phyloP scores from a whole-genome alignment of 1,139 yeast genomes.

The Sugiyamaella paludigena region DNA sequence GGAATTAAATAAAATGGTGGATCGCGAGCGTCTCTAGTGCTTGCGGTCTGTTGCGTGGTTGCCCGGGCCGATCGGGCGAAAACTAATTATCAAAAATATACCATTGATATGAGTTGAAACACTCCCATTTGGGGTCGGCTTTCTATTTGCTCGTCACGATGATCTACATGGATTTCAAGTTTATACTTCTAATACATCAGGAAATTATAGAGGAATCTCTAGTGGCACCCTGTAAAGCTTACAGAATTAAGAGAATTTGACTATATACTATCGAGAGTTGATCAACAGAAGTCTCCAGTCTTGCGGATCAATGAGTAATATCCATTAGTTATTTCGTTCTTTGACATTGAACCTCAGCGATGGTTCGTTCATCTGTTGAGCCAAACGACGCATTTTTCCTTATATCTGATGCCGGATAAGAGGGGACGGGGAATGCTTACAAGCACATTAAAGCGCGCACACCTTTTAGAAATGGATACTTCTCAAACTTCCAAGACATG shows the following conservation, averaged over 20 bases:
- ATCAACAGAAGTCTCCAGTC: background rate
- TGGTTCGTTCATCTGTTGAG: background rate
- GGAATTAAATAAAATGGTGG: no score
- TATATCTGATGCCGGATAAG: conserved; percentile 23
- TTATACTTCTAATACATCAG: conserved; percentile 94
- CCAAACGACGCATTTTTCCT: background rate
- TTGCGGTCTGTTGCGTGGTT: no score
- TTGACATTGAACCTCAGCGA: background rate
- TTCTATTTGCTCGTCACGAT: conserved; percentile 94
- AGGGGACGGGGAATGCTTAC: no score
- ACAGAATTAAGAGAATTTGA: conserved; percentile 21
- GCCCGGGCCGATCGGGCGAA: no score
- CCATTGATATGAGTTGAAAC: conserved; percentile 95
- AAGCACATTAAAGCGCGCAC: no score
- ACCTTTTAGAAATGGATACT: no score
- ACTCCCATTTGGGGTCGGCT: conserved; percentile 97
- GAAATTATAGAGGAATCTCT: conserved; percentile 67
- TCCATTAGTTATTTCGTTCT: conserved; percentile 1
- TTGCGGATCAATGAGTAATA: conserved; percentile 5
- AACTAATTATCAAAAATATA: no score
- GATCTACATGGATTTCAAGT: conserved; percentile 87
- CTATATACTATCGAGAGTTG: conserved; percentile 19
- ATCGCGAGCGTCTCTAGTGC: no score
- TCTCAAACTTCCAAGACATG: no score
- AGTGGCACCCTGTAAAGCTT: conserved; percentile 12